Conservation (phyloP, 192 early-diverging fungal species). For the Gaertneriomyces sp. region DNA sequence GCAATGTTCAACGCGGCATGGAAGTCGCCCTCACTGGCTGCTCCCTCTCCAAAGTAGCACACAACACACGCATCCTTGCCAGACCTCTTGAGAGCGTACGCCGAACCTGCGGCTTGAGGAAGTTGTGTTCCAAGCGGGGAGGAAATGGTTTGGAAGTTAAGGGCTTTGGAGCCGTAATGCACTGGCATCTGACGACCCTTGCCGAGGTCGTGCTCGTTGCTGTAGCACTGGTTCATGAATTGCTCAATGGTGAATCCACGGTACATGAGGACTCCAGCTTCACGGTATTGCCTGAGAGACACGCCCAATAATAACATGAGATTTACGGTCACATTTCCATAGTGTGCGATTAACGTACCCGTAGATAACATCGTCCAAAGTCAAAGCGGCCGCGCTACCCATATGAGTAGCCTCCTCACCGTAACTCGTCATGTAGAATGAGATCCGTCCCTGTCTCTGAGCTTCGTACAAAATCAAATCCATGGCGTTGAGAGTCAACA, state of each 20-base stretch:
- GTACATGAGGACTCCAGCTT: slow-evolving; percentile 89
- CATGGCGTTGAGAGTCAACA: slow-evolving; percentile 87
- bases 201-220: slow-evolving; percentile 80
- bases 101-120: slow-evolving; percentile 95
- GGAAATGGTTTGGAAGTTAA: slow-evolving; percentile 94
- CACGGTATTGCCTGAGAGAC: slow-evolving; percentile 74
- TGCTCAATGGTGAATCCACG: slow-evolving; percentile 91
- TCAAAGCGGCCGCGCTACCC: slow-evolving; percentile 84
- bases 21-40: slow-evolving; percentile 96
- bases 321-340: background rate
- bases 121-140: slow-evolving; percentile 95
- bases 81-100: slow-evolving; percentile 85
- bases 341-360: slow-evolving; percentile 54
- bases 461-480: slow-evolving; percentile 96
- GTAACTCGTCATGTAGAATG: slow-evolving; percentile 98
- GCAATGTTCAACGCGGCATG: slow-evolving; percentile 98
- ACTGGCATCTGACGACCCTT: slow-evolving; percentile 99
- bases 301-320: background rate
- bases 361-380: slow-evolving; percentile 83
- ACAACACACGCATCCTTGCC: slow-evolving; percentile 75
- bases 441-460: slow-evolving; percentile 95
- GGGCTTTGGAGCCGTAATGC: slow-evolving; percentile 83
- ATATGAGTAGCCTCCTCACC: slow-evolving; percentile 94
- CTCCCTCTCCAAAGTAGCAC: slow-evolving; percentile 97
- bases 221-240: slow-evolving; percentile 97